Percentiles rank a stretch among this genome's conserved stretches.
Evolutionary conservation across 352 stramenopile species (phyloP).

Genomic region (Phytophthora aleatoria): DNA sequence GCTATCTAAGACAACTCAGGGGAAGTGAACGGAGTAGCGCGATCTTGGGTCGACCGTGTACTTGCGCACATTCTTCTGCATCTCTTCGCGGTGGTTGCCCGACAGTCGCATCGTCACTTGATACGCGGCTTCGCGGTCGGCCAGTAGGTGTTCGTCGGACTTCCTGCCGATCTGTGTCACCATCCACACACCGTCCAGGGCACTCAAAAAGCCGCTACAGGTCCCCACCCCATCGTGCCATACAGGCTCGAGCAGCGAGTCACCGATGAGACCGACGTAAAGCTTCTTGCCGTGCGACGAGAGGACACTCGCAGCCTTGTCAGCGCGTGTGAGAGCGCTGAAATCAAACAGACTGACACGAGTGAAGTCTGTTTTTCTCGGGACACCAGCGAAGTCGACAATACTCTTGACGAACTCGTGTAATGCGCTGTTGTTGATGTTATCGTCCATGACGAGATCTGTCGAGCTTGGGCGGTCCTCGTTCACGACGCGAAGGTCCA

Average conservation of each 20-base stretch:
- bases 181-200: conserved; percentile 74
- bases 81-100: conserved; percentile 52
- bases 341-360: conserved; percentile 82
- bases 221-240: conserved; percentile 76
- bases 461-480: conserved; percentile 52
- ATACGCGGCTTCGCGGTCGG: conserved; percentile 67
- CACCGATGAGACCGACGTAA: conserved; percentile 74
- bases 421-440: conserved; percentile 55
- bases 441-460: conserved; percentile 62
- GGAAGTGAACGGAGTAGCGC: conserved; percentile 55
- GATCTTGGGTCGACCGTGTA: conserved; percentile 71
- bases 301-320: conserved; percentile 70
- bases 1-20: too few species aligned
- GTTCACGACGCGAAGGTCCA: conserved; percentile 63
- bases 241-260: conserved; percentile 77
- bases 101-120: conserved; percentile 64
- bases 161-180: conserved; percentile 60
- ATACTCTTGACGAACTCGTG: conserved; percentile 60
- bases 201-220: conserved; percentile 75
- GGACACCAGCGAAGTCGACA: conserved; percentile 72
- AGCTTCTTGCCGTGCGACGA: conserved; percentile 63
- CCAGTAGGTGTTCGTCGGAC: conserved; percentile 67
- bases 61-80: conserved; percentile 79
- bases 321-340: conserved; percentile 66
- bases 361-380: conserved; percentile 55